A percentile compares a stretch with the other conserved stretches of the same genome.
phyloP scores from a whole-genome alignment of 2,329 filamentous ascomycete species.

The Botrytis pseudocinerea region DNA sequence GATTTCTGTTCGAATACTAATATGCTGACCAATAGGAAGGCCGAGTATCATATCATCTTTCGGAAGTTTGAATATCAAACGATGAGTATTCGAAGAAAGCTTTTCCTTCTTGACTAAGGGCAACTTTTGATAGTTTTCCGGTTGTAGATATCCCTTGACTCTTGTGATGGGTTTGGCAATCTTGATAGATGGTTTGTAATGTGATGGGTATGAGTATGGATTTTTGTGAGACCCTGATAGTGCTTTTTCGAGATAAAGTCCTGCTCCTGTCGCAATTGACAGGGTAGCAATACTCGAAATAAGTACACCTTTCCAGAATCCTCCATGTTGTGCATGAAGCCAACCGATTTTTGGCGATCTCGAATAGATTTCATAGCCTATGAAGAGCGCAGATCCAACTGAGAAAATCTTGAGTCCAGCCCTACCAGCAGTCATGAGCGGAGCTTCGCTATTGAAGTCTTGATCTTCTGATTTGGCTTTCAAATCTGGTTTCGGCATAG shows the following conservation, averaged over 20 bases:
- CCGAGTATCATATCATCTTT: slow-evolving; percentile 40
- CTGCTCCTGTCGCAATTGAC: slow-evolving; percentile 6
- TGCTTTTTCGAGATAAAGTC: slow-evolving; percentile 24
- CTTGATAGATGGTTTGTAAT: slow-evolving; percentile 23
- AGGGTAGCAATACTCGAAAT: slow-evolving; percentile 24
- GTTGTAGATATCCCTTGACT: slow-evolving; percentile 24
- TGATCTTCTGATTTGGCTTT: slow-evolving; percentile 17
- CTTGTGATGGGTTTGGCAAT: slow-evolving; percentile 25
- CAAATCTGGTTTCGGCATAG: slow-evolving; percentile 25
- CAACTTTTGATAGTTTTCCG: slow-evolving; percentile 30
- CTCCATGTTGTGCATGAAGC: slow-evolving; percentile 40
- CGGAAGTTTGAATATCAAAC: slow-evolving; percentile 42
- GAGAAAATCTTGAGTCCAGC: slow-evolving; percentile 16
- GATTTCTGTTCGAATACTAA: slow-evolving; percentile 43
- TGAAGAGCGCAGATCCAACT: slow-evolving; percentile 14
- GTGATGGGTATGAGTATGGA: slow-evolving; percentile 25
- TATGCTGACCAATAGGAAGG: slow-evolving; percentile 47
- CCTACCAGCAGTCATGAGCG: slow-evolving; percentile 20
- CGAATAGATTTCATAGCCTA: slow-evolving; percentile 22
- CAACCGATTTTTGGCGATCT: slow-evolving; percentile 23
- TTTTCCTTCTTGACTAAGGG: slow-evolving; percentile 29
- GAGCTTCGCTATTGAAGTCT: slow-evolving; percentile 21
- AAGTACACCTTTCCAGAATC: slow-evolving; percentile 30
- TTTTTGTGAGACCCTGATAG: slow-evolving; percentile 13
- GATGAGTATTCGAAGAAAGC: slow-evolving; percentile 29